These are phyloP conservation scores for Colletotrichum chrysophilum DNA, from an alignment of 2,329 filamentous ascomycete species.

Conservation along the genomic window DNA sequence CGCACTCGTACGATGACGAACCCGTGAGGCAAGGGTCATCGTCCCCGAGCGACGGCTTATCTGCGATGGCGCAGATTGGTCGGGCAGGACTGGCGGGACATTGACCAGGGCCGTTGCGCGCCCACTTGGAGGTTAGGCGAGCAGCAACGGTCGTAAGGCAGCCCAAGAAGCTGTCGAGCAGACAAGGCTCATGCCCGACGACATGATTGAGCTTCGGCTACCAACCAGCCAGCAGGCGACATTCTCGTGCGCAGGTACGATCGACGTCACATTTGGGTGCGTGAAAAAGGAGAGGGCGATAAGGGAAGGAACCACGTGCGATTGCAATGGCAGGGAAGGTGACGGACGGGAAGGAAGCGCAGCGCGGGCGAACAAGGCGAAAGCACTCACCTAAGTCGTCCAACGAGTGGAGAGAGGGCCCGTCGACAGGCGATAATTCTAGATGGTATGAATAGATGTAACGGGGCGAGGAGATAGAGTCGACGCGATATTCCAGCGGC, in stretches of 20 bases:
- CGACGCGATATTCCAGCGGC: not conserved
- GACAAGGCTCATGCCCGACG: not conserved
- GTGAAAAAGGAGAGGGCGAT: not conserved
- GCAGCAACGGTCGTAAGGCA: not conserved
- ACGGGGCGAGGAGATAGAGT: not conserved
- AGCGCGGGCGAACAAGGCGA: too few species aligned
- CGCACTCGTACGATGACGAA: not conserved
- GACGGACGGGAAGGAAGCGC: not conserved
- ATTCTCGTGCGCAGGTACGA: not conserved
- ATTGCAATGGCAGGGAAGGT: not conserved
- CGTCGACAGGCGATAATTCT: conserved; percentile 3
- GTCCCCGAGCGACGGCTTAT: not conserved
- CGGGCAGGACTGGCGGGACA: not conserved
- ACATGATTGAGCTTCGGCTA: not conserved
- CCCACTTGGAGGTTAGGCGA: not conserved
- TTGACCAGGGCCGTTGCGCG: not conserved
- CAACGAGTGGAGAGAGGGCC: not conserved
- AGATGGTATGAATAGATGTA: not conserved
- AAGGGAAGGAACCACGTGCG: not conserved
- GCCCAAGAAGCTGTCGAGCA: not conserved
- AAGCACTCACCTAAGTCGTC: conserved; percentile 12
- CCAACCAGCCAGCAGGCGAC: not conserved
- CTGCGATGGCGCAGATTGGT: not conserved
- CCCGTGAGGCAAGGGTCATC: not conserved
- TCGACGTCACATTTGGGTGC: conserved; percentile 6